Conservation (phyloP, 176 grass and related monocot species). For the Melocanna baccifera region DNA sequence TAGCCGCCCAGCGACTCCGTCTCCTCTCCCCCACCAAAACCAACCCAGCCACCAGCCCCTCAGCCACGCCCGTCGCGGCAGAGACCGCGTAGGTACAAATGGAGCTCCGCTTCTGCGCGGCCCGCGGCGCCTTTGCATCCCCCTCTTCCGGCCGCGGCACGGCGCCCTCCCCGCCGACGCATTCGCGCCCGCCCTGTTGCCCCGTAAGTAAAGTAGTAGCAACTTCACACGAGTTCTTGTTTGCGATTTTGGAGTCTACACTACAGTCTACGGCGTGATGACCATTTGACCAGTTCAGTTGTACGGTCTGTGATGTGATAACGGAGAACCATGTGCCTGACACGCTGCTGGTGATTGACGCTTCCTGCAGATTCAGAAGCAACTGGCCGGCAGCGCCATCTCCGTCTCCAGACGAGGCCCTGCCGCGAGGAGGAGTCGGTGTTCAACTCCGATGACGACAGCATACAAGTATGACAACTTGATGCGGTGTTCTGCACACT, state of each 20-base stretch:
- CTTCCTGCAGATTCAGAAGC: constrained; percentile 35
- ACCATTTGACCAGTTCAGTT: background rate
- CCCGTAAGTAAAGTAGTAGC: background rate
- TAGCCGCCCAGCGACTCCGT: background rate
- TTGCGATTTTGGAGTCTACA: background rate
- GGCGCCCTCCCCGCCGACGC: background rate
- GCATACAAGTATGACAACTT: constrained; percentile 30
- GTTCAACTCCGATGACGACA: constrained; percentile 15
- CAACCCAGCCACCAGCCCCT: background rate
- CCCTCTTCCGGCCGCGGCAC: background rate
- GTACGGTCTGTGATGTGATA: background rate
- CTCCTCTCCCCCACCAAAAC: background rate
- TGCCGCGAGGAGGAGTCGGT: background rate
- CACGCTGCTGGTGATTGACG: background rate
- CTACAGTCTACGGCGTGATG: background rate
- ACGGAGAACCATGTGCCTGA: background rate
- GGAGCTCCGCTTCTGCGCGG: constrained; percentile 11
- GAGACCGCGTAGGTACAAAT: constrained; percentile 2
- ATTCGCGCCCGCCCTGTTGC: background rate
- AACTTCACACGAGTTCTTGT: background rate
- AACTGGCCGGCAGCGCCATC: background rate
- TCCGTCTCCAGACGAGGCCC: background rate
- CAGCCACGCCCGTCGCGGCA: background rate
- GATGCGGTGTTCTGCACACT: background rate
- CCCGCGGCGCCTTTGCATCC: background rate